Evolutionary conservation across 345 rosid species (phyloP), one percentile per base, ranked within the genome.

Genomic region (Hevea brasiliensis): DNA sequence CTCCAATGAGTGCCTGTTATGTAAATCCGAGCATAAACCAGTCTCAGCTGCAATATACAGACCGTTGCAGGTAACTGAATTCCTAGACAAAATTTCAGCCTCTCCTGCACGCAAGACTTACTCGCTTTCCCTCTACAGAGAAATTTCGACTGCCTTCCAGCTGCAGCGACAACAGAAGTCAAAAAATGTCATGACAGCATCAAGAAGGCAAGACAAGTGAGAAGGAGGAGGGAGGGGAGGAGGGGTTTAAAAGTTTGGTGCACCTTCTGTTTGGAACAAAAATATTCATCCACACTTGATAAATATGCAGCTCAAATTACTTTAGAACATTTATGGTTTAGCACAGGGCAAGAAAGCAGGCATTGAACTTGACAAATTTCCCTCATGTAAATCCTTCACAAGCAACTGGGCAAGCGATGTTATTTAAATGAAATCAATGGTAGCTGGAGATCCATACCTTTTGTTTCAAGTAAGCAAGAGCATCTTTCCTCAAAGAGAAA

Each of bases 71-170:
- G 29, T 32, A 26, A 24, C 65, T 9, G 12, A 62, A 35, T 51
- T 29, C 56, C 53, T 27, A 44, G n/a, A 71, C 60, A 73, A 62
- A 78, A 11, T 60, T 65, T 92, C 82, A 89, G 80, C 80, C 71
- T 75, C 81, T 83, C 53, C 62, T 76, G 20, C 87, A 81, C 27
- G 79, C 21, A 32, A 92, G 95, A 60, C 89, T 74, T 48, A 94
- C 94, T 74, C 72, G 87, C 83, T 88, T 92, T 35, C 99, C 92
- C 70, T 87, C 91, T 37, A 90, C 80, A 40, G 61, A 79, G 76
- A 94, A 94, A 73, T 86, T 90, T 29, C 47, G 73, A 76, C 92
- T 88, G 55, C 93, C 85, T 76, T 89, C 92, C 76, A 92, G 80
- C 99, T 94, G 94, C 87, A 83, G 14, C 40, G 18, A 80, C 53